Evolutionary conservation across 768 basidiomycete species (phyloP).

Genomic region (Calocybe cyanea): DNA sequence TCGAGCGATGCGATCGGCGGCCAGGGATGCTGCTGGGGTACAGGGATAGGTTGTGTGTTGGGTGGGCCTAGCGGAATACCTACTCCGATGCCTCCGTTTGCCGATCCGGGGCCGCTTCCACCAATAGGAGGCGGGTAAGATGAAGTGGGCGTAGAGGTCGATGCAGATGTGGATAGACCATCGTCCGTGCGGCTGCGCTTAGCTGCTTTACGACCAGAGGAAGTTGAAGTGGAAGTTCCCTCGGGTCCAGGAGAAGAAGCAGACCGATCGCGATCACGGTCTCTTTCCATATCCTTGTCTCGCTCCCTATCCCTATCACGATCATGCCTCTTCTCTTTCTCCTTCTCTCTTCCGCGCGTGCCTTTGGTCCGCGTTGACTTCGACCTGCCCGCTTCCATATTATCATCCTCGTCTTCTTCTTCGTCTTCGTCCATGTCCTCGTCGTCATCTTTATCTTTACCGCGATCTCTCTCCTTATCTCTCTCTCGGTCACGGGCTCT

Average conservation of each 20-base stretch:
- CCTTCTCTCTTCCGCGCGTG: background rate
- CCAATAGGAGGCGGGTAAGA: background rate
- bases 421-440: constrained; percentile 2
- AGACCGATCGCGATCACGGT: constrained; percentile 3
- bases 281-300: background rate
- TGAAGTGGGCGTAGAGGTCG: constrained; percentile 2
- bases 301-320: background rate
- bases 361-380: background rate
- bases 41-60: constrained; percentile 13
- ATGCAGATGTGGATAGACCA: constrained; percentile 2
- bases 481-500: constrained; percentile 19
- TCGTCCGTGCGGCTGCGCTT: constrained; percentile 37
- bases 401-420: background rate
- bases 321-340: background rate
- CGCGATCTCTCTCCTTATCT: constrained; percentile 4
- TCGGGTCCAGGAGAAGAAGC: background rate
- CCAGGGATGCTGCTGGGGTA: constrained; percentile 27
- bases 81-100: constrained; percentile 8
- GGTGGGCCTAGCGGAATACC: constrained; percentile 17
- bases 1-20: constrained; percentile 31
- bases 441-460: constrained; percentile 1
- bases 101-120: background rate
- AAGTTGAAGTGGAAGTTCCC: background rate
- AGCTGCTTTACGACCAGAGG: constrained; percentile 23
- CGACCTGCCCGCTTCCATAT: background rate